These are phyloP conservation scores for Stygiomarasmius scandens DNA, from an alignment of 1,284 basidiomycete species.

Conservation along the genomic window DNA sequence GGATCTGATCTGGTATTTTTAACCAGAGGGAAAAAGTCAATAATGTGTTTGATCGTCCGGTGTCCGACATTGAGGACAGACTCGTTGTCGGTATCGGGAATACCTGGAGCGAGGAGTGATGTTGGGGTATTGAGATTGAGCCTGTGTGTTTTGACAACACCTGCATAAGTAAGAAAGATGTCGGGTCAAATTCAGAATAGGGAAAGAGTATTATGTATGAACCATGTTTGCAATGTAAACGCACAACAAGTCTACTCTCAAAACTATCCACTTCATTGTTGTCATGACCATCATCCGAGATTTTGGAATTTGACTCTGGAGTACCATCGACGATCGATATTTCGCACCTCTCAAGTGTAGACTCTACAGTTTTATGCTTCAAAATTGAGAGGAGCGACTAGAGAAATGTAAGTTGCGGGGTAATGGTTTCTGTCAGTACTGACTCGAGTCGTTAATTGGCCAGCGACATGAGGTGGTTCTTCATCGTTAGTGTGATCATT, in stretches of 20 bases:
- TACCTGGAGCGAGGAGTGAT: constrained; percentile 61
- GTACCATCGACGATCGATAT: constrained; percentile 64
- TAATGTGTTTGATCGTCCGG: constrained; percentile 68
- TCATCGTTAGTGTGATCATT: constrained; percentile 31
- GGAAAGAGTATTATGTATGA: constrained; percentile 19
- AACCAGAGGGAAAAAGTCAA: constrained; percentile 76
- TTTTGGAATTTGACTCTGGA: background rate
- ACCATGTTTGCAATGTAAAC: constrained; percentile 82
- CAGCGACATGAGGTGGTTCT: constrained; percentile 44
- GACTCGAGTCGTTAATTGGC: constrained; percentile 73
- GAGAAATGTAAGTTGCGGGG: constrained; percentile 1
- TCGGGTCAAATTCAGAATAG: background rate
- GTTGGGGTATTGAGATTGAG: constrained; percentile 61
- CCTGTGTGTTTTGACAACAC: constrained; percentile 78
- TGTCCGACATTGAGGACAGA: constrained; percentile 73
- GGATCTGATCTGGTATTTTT: constrained; percentile 68
- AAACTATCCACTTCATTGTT: constrained; percentile 56
- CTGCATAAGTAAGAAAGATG: constrained; percentile 37
- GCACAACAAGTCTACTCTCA: constrained; percentile 71
- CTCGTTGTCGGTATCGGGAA: constrained; percentile 55
- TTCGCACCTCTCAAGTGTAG: constrained; percentile 74
- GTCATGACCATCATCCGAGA: constrained; percentile 31
- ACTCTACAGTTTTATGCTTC: constrained; percentile 73
- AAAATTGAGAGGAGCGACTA: constrained; percentile 74
- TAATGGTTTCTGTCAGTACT: constrained; percentile 16